Evolutionary conservation across 129 eudicot species (phyloP).

Genomic region (sunflower (Helianthus annuus)): DNA sequence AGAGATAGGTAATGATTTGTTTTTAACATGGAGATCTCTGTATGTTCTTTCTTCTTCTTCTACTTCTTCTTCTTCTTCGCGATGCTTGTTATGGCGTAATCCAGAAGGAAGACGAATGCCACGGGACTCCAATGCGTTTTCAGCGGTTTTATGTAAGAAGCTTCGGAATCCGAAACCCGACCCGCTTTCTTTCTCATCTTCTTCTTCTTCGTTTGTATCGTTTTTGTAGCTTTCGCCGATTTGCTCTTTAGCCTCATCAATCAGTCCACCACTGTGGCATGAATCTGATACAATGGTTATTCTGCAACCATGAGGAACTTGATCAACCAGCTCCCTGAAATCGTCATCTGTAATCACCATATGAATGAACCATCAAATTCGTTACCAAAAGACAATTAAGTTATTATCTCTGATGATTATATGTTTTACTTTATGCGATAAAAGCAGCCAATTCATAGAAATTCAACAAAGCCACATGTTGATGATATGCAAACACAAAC

Average conservation of each 20-base stretch:
- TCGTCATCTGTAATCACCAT: constrained; percentile 64
- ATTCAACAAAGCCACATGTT: constrained; percentile 1
- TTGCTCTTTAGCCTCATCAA: constrained; percentile 83
- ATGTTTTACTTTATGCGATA: neutral
- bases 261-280: constrained; percentile 97
- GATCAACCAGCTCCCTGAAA: constrained; percentile 82
- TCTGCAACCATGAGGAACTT: constrained; percentile 80
- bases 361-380: neutral
- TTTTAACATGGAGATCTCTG: constrained; percentile 50
- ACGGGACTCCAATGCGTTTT: constrained; percentile 74
- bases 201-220: constrained; percentile 28
- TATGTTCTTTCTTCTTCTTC: constrained; percentile 28
- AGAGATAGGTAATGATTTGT: constrained; percentile 75
- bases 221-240: constrained; percentile 61
- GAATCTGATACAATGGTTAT: constrained; percentile 93
- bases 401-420: neutral
- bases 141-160: constrained; percentile 62
- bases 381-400: constrained; percentile 1
- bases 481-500: constrained; percentile 9
- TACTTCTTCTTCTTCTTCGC: constrained; percentile 27
- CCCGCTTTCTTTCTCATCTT: constrained; percentile 44
- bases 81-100: constrained; percentile 36
- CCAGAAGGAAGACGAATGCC: constrained; percentile 73
- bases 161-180: constrained; percentile 61
- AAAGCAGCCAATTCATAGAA: neutral